Base-by-base conservation (phyloP, 306 rosid genomes). In the Cercis canadensis region DNA sequence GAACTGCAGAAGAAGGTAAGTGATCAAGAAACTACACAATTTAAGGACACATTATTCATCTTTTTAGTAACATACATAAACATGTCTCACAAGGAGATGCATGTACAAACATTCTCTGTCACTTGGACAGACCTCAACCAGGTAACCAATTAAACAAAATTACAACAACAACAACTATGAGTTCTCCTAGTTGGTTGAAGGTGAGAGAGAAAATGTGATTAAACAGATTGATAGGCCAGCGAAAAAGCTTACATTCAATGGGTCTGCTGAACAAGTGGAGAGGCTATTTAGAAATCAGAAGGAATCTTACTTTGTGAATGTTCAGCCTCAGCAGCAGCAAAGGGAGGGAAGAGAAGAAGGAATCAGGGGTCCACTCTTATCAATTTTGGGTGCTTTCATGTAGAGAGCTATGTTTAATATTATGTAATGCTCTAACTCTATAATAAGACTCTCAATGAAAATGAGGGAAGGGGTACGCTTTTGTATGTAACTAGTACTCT, bases 1-100 rank as follows among this genome's bases (percentile, higher is more conserved):
- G 95, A 80, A 59, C 71, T 88, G 57, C 78, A 24, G 29, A 24
- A 76, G 57, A 83, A 86, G 91, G 87, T 88, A 86, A 32, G 15
- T 59, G 44, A 46, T 53, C 31, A 39, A 33, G 46, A 69, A 14
- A 40, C 12, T 36, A 43, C 39, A 75, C 43, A 40, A 29, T 19
- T 8, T 24, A 44, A 44, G 45, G 62, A 69, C 32, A 44, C 29
- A 8, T 62, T 52, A 9, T 68, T 53, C 16, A 46, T 37, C 14
- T 53, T 62, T 54, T 8, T 14, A 8, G 29, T 47, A 55, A 55
- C 5, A 31, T 41, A 39, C 63, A 78, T 34, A 14, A 17, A 50
- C 37, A 17, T 11, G 46, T 49, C 50, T 6, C 19, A 8, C 15
- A 67, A 39, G 36, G 55, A 36, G 8, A 75, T 36, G 67, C 75